Base-by-base conservation (phyloP, 768 basidiomycete species). In the Kwoniella shandongensis region DNA sequence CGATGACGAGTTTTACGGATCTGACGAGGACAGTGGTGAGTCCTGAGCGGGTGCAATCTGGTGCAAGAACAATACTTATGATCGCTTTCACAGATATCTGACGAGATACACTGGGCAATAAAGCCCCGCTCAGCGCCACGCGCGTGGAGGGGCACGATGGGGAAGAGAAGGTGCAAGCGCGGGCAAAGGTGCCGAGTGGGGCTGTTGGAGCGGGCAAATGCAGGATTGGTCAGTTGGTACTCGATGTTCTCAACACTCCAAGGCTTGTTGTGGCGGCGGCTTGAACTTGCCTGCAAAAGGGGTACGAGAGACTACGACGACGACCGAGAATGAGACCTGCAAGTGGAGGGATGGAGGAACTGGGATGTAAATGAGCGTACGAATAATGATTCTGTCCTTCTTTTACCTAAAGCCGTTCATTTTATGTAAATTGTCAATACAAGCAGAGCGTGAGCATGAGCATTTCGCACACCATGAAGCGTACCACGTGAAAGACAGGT, bases 1-100 rank as follows among this genome's bases (percentile, higher is more conserved):
- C 30, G 72, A 76, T 48, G 77, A 79, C 63, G 78, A 79, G 63
- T 79, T 78, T 62, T 74, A 75, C 63, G 75, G 70, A 30, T 76
- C 74, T 38, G 76, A 78, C 44, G 66, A 67, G 25, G 69, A 72
- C 54, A 73, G 71, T 49, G 77, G 73, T 76, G 62, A 57, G 75
- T 71, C 18, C 7, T 35, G 23, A 7, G 2, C 25, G 4, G 15
- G 17, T 15, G 23, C 22, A 12, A 27, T 45, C 5, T 15, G 13
- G 27, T 11, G 0, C 11, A 15, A 3, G 5, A 39, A n/a, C n/a
- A 29, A 17, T 17, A 29, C 59, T 57, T 26, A 54, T 39, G 3
- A 1, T 26, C 20, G 35, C 49, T 1, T 27, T n/a, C 26, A 26
- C 45, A 71, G 69, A 71, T 56, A 71, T 71, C 53, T 71, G 66